Evolutionary conservation across 2,329 filamentous ascomycete species (phyloP).

Genomic region (Phaeosphaeriaceae sp.): DNA sequence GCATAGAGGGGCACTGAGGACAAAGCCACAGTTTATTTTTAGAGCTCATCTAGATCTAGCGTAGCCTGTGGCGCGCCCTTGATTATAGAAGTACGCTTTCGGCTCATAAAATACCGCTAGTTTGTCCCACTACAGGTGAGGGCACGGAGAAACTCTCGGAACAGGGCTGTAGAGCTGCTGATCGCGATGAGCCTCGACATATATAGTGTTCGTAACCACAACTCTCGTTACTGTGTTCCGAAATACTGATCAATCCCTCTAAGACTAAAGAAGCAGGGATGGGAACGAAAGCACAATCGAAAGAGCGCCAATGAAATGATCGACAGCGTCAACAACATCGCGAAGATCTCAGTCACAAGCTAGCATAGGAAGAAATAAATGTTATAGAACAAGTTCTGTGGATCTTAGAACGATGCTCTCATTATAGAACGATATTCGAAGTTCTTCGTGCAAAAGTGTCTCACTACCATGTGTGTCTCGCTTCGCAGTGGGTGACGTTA

Average conservation of each 20-base stretch:
- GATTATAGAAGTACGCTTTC: background rate
- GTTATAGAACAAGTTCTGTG: background rate
- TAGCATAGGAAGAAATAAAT: background rate
- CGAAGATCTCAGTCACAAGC: conserved; percentile 2
- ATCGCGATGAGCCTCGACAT: background rate
- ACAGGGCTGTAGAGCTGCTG: conserved; percentile 1
- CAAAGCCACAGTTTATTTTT: background rate
- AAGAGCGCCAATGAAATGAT: conserved; percentile 1
- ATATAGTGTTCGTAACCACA: background rate
- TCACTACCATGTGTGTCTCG: background rate
- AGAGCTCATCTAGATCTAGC: background rate
- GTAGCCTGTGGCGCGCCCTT: background rate
- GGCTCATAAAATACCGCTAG: conserved; percentile 1
- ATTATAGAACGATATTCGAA: background rate
- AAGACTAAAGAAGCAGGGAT: background rate
- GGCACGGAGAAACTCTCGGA: conserved; percentile 1
- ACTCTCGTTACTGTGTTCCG: background rate
- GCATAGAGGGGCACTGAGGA: background rate
- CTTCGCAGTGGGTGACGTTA: background rate
- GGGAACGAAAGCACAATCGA: background rate
- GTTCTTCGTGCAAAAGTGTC: conserved; percentile 5
- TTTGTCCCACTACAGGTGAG: background rate
- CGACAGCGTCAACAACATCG: conserved; percentile 1
- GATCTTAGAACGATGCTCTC: background rate
- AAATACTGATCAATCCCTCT: background rate